Evolutionary conservation across 2,329 filamentous ascomycete species (phyloP), one percentile per base, ranked within the genome.

Genomic region (Alternaria arbusti): DNA sequence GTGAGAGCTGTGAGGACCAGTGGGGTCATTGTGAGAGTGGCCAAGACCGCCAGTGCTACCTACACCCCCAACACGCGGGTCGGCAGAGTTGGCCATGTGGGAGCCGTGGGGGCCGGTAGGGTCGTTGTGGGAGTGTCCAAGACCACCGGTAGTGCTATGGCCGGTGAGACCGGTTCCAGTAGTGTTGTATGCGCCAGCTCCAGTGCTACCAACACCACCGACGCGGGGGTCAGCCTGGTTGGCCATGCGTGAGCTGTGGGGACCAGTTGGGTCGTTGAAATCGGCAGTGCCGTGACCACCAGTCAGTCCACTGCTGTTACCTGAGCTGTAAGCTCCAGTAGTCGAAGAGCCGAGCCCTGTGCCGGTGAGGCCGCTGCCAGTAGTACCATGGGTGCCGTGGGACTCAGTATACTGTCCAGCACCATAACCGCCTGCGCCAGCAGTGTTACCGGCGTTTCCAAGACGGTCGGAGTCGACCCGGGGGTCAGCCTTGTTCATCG

Each of bases 391-490:
- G 20, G 65, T 62, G 17, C 50, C 50, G 44, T 51, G 49, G 30
- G 49, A 51, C 54, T 47, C 58, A 40, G 52, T 55, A 54, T 67
- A 67, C 26, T 65, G 58, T 20, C 59, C 63, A 17, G 56, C 43
- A 26, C 68, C 64, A 50, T 65, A 36, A 6, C 65, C 69, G 17
- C 75, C 76, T 44, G 65, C 66, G 12, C 73, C 74, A 25, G 70
- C 64, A 15, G 72, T 75, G 61, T 75, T 76, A 45, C 65, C 67
- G 36, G 63, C 54, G 6, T 60, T 72, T 11, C 75, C 75, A 52
- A 80, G 75, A 10, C 74, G 70, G 54, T 80, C 71, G 15, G 71
- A 72, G 67, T 81, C 79, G 15, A 81, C 78, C 22, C 77, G 66
- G 12, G 78, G 78, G 49, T 80, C 78, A 6, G 67, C 44, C 66